phyloP scores from a whole-genome alignment of 2,329 filamentous ascomycete genomes.

The Ceratocystiopsis brevicomis region DNA sequence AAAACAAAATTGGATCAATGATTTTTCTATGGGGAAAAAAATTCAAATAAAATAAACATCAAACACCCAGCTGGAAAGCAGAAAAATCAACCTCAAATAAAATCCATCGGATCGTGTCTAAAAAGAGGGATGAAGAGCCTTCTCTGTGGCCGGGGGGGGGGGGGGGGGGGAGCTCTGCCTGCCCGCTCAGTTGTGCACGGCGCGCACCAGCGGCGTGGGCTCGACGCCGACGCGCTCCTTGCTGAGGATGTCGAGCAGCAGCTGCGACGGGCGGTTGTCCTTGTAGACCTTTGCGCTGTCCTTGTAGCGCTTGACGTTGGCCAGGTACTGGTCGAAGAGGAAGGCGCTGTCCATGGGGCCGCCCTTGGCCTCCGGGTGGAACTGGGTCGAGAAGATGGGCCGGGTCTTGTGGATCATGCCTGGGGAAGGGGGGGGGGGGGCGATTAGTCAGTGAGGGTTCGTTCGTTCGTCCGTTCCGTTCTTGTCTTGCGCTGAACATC shows the following conservation, averaged over 20 bases:
- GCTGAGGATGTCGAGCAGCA: conserved; percentile 76
- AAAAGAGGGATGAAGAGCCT: too few relatives aligned
- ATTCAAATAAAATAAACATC: too few relatives aligned
- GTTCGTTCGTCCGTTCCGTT: too few relatives aligned
- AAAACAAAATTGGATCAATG: too few relatives aligned
- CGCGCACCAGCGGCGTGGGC: conserved; percentile 37
- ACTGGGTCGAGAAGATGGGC: conserved; percentile 95
- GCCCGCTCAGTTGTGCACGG: conserved; percentile 2
- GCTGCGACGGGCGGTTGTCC: conserved; percentile 71
- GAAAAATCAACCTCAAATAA: too few relatives aligned
- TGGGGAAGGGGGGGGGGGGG: too few relatives aligned
- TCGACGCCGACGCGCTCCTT: conserved; percentile 90
- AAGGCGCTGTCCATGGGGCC: conserved; percentile 91
- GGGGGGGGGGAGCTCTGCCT: too few relatives aligned
- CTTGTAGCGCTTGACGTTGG: conserved; percentile 82
- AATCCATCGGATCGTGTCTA: too few relatives aligned
- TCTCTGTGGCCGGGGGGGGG: too few relatives aligned
- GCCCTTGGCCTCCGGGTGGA: conserved; percentile 96
- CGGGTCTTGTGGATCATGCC: conserved; percentile 85
- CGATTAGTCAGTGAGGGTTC: too few relatives aligned
- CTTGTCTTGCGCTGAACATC: too few relatives aligned
- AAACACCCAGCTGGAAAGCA: not conserved
- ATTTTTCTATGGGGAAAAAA: too few relatives aligned
- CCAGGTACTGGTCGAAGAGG: conserved; percentile 89
- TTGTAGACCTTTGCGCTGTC: conserved; percentile 57